Evolutionary conservation across 179 eudicot species (phyloP).

Genomic region (Patellifolia procumbens): DNA sequence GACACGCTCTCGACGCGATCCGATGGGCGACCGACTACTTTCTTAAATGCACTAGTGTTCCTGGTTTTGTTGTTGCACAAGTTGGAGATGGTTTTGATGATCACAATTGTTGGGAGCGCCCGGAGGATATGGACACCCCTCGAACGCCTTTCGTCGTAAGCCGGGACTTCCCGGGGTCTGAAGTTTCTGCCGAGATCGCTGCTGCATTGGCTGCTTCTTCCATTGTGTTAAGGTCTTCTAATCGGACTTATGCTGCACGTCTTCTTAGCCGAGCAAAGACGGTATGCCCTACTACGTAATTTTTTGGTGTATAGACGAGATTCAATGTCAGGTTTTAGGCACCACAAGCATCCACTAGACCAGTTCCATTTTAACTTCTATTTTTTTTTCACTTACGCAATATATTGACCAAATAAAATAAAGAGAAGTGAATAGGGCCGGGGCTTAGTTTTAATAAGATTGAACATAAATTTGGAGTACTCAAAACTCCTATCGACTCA

Average conservation of each 20-base stretch:
- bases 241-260: slow-evolving; percentile 40
- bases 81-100: slow-evolving; percentile 56
- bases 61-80: slow-evolving; percentile 54
- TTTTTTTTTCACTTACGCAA: no score
- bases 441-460: no score
- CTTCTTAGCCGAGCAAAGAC: slow-evolving; percentile 49
- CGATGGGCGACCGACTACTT: slow-evolving; percentile 68
- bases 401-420: no score
- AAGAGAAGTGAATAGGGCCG: no score
- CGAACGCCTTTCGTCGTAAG: slow-evolving; percentile 50
- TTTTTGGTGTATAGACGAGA: no score
- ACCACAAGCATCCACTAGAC: no score
- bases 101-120: slow-evolving; percentile 59
- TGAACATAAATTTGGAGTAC: no score
- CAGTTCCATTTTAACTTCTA: no score
- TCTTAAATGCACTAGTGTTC: slow-evolving; percentile 49
- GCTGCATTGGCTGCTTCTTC: slow-evolving; percentile 72
- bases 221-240: slow-evolving; percentile 39
- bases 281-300: slow-evolving; percentile 22
- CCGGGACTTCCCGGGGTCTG: slow-evolving; percentile 50
- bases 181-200: slow-evolving; percentile 64
- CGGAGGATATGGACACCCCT: slow-evolving; percentile 65
- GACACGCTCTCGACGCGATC: slow-evolving; percentile 46
- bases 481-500: no score
- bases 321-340: no score